Base-by-base conservation (phyloP, 1,284 basidiomycete genomes). In the Apiotrichum mycotoxinovorans region DNA sequence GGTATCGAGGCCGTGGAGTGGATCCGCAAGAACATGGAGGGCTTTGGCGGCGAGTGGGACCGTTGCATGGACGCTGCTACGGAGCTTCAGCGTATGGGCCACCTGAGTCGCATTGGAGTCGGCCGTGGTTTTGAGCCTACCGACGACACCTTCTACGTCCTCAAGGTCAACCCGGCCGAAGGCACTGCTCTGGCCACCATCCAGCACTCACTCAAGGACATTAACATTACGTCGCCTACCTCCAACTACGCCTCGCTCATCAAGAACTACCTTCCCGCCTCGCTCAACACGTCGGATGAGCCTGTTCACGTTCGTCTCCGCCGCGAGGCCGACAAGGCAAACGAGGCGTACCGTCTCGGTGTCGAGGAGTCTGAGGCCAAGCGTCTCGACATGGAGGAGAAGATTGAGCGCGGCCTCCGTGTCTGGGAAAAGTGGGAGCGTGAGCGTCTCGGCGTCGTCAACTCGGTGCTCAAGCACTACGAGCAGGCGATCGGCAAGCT, bases 391-490 rank as follows among this genome's bases (percentile, higher is more conserved):
- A 82, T 94, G 52, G 91, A 94, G 74, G 89, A 94, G 71, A 82
- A 83, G 51, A 83, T 94, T 52, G 91, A 94, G 70, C 87, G 89
- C 51, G 85, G 84, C 1, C 78, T 94, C 44, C 90, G 88, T 75
- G 72, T 81, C 1, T 80, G 91, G 66, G 90, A 94, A 74, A 82
- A 82, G 61, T 91, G 89, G 89, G 91, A 95, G 77, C 75, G 82
- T 45, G 91, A 94, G 66, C 80, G 91, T 45, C 79, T 94, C 66
- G 79, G 84, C 30, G 88, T 89, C 15, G 83, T 94, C 58, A 91
- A 91, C 80, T 88, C 87, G 3, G 89, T 90, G 2, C 79, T 94
- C 41, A 82, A 87, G 50, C 88, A 92, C 73, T 94, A 89, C 70
- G 88, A 93, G 66, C 85, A 84, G 48, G 87, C 87, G 2, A 72